Evolutionary conservation across 2,329 filamentous ascomycete genomes (phyloP).

Genomic region (Fusarium sambucinum): DNA sequence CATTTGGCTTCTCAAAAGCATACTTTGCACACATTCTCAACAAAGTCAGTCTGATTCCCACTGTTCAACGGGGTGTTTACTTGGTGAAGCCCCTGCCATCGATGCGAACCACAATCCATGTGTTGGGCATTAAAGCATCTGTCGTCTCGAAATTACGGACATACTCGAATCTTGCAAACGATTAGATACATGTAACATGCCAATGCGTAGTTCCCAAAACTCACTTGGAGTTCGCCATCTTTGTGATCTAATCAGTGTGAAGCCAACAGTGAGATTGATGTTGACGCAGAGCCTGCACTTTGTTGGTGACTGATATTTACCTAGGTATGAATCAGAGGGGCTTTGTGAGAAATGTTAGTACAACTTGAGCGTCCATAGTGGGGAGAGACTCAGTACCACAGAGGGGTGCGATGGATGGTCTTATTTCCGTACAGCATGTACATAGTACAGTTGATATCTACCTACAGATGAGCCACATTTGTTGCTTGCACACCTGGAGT

Average conservation of each 20-base stretch:
- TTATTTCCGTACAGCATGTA: constrained; percentile 5
- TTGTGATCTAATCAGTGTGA: constrained; percentile 16
- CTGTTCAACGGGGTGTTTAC: constrained; percentile 59
- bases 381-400: constrained; percentile 6
- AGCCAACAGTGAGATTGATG: constrained; percentile 5
- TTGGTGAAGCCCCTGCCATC: constrained; percentile 97
- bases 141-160: constrained; percentile 89
- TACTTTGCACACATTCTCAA: constrained; percentile 84
- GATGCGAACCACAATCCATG: constrained; percentile 94
- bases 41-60: constrained; percentile 30
- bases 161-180: constrained; percentile 82
- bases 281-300: constrained; percentile 8
- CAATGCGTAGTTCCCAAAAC: constrained; percentile 16
- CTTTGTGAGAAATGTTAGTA: constrained; percentile 48
- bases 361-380: constrained; percentile 20
- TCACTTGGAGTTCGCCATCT: constrained; percentile 70
- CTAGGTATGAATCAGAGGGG: constrained; percentile 41
- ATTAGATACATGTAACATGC: constrained; percentile 24
- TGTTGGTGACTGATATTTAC: constrained; percentile 30
- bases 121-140: constrained; percentile 85
- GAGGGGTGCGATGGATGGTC: not conserved
- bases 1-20: constrained; percentile 91
- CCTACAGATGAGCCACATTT: constrained; percentile 30
- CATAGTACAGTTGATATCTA: not conserved
- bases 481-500: constrained; percentile 31